A percentile compares a stretch with the other conserved stretches of the same genome.
Evolutionary conservation across 2,329 filamentous ascomycete genomes (phyloP).

Genomic region (Colletotrichum simmondsii): DNA sequence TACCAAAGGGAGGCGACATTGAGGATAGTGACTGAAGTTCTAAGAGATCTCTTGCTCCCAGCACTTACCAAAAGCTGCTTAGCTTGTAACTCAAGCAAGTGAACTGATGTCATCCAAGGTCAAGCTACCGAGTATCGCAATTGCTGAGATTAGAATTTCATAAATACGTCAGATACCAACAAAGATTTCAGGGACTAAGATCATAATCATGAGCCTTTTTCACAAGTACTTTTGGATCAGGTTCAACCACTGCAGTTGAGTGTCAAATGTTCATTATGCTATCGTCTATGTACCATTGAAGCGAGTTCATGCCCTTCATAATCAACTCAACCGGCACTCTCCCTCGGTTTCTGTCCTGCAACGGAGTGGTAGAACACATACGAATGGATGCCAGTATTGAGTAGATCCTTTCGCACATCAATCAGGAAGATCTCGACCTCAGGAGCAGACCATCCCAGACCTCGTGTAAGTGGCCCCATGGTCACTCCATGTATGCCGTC

Average conservation of each 20-base stretch:
- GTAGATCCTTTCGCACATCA: slow-evolving; percentile 43
- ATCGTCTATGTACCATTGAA: no score
- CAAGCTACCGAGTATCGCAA: not conserved
- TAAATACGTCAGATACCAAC: no score
- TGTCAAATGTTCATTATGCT: no score
- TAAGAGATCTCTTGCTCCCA: not conserved
- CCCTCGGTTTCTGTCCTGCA: not conserved
- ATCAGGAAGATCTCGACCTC: slow-evolving; percentile 47
- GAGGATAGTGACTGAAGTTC: not conserved
- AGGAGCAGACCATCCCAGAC: slow-evolving; percentile 44
- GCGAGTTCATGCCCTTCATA: not conserved
- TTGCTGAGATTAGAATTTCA: no score
- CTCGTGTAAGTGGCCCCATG: slow-evolving; percentile 46
- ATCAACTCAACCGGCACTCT: not conserved
- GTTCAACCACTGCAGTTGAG: no score
- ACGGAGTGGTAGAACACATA: slow-evolving; percentile 36
- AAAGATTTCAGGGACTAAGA: no score
- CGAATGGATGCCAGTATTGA: slow-evolving; percentile 45
- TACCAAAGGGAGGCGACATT: not conserved
- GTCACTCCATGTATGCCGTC: slow-evolving; percentile 47
- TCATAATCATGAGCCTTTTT: no score
- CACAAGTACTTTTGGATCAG: no score
- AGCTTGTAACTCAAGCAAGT: not conserved
- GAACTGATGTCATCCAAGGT: not conserved
- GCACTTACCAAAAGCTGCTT: no score